Conservation (phyloP, 306 rosid genomes). For the Lathyrus aphaca region DNA sequence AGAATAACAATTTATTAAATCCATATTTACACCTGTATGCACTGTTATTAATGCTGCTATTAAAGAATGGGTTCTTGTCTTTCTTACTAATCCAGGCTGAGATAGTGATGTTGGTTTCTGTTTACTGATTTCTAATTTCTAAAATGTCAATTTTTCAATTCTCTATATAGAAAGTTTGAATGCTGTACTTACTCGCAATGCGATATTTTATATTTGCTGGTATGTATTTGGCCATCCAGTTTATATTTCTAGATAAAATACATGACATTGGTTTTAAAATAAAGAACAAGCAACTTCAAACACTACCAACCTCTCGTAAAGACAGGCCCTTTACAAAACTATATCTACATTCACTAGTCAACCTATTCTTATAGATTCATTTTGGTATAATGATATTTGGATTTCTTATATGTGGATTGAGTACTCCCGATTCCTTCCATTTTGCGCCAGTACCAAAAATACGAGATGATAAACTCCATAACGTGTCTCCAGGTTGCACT, state of each 20-base stretch:
- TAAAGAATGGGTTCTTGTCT: constrained; percentile 20
- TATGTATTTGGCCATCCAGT: neutral
- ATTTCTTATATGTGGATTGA: constrained; percentile 71
- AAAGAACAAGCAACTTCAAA: neutral
- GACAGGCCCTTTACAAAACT: neutral
- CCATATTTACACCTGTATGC: constrained; percentile 39
- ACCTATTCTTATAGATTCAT: constrained; percentile 55
- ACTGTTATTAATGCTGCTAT: constrained; percentile 30
- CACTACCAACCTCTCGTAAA: neutral
- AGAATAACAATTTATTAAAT: constrained; percentile 44
- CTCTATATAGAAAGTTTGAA: constrained; percentile 20
- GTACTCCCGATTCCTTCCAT: constrained; percentile 67
- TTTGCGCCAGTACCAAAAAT: constrained; percentile 61
- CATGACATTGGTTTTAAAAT: neutral
- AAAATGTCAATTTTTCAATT: constrained; percentile 19
- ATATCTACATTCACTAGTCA: constrained; percentile 35
- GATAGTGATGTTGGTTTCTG: constrained; percentile 6
- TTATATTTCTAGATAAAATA: neutral
- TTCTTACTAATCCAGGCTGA: constrained; percentile 15
- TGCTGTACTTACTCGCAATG: neutral
- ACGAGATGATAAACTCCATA: constrained; percentile 88
- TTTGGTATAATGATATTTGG: constrained; percentile 65
- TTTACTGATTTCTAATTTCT: constrained; percentile 14
- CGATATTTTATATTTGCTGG: constrained; percentile 4
- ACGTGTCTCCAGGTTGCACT: constrained; percentile 69